A percentile compares a stretch with the other conserved stretches of the same genome.
Conservation (phyloP, 2,329 filamentous ascomycete species). For the Sodiomyces alkalinus region DNA sequence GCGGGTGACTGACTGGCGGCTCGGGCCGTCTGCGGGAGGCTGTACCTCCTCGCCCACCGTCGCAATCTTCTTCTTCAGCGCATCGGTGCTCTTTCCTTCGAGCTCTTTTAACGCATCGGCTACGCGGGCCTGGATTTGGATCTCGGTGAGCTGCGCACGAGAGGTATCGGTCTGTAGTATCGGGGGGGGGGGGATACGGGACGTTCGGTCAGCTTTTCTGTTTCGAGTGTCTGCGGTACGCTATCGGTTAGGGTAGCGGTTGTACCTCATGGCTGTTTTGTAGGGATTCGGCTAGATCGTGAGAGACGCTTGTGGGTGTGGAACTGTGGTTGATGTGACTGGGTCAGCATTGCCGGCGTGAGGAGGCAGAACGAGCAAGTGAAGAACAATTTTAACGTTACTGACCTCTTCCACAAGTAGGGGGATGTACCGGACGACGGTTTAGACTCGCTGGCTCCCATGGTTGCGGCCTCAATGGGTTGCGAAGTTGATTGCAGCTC, state of each 20-base stretch:
- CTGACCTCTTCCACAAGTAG: slow-evolving; percentile 42
- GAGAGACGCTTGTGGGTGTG: slow-evolving; percentile 48
- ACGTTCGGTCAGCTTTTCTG: background rate
- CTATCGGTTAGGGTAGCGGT: background rate
- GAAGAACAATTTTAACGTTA: slow-evolving; percentile 6
- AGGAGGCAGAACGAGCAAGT: slow-evolving; percentile 3
- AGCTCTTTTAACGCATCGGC: slow-evolving; percentile 72
- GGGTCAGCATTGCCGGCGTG: slow-evolving; percentile 7
- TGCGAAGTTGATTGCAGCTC: slow-evolving; percentile 5
- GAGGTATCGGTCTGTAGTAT: slow-evolving; percentile 65
- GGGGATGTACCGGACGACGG: slow-evolving; percentile 24
- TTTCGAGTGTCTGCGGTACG: background rate
- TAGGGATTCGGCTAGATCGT: slow-evolving; percentile 67
- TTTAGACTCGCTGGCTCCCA: slow-evolving; percentile 44
- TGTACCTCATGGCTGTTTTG: slow-evolving; percentile 75
- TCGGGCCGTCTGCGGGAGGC: slow-evolving; percentile 12
- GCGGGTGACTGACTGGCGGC: slow-evolving; percentile 36
- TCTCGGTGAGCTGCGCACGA: slow-evolving; percentile 68
- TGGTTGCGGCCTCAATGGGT: slow-evolving; percentile 21
- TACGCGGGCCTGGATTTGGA: slow-evolving; percentile 78
- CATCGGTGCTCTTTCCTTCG: slow-evolving; percentile 51
- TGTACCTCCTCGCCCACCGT: slow-evolving; percentile 33
- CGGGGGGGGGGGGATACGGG: too few species aligned
- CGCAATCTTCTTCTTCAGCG: slow-evolving; percentile 54
- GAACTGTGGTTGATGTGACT: slow-evolving; percentile 14